A percentile compares a stretch with the other conserved stretches of the same genome.
These are phyloP conservation scores for Blepharisma japonicum DNA, from an alignment of 73 alveolate genomes.

Conservation along the genomic window DNA sequence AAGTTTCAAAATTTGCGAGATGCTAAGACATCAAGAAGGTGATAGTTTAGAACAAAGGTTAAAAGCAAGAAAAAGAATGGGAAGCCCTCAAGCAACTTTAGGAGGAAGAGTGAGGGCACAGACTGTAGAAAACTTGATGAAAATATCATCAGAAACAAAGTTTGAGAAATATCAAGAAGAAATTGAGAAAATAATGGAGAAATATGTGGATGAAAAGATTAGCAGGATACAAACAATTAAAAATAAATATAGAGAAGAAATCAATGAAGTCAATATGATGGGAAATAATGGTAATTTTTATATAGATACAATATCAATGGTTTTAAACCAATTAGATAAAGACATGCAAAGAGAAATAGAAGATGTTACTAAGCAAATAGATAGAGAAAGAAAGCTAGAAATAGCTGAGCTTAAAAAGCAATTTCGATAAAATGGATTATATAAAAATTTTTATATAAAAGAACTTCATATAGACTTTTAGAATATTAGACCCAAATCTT, in stretches of 20 bases:
- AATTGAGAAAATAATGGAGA: conserved; percentile 15
- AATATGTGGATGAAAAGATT: conserved; percentile 16
- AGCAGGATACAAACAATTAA: neutral
- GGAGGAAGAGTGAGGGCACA: neutral
- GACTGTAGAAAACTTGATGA: neutral
- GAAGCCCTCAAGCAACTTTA: conserved; percentile 5
- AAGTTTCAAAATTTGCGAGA: neutral
- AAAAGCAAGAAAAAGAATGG: conserved; percentile 11
- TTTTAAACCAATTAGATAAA: too few relatives aligned
- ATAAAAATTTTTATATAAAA: neutral
- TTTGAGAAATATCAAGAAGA: conserved; percentile 15
- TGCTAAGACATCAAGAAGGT: conserved; percentile 24
- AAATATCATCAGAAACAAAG: neutral
- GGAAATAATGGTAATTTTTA: neutral
- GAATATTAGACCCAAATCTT: neutral
- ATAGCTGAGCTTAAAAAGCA: too few relatives aligned
- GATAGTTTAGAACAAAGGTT: conserved; percentile 8
- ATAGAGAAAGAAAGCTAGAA: too few relatives aligned
- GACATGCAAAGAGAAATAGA: too few relatives aligned
- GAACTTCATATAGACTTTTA: neutral
- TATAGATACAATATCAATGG: neutral
- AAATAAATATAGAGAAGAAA: neutral
- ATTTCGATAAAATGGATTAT: too few relatives aligned
- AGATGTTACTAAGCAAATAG: too few relatives aligned
- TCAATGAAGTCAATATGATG: neutral